Percentiles rank a stretch among this genome's conserved stretches.
These are phyloP conservation scores for Phytophthora hibernalis DNA, from an alignment of 352 stramenopile genomes.

Conservation along the genomic window DNA sequence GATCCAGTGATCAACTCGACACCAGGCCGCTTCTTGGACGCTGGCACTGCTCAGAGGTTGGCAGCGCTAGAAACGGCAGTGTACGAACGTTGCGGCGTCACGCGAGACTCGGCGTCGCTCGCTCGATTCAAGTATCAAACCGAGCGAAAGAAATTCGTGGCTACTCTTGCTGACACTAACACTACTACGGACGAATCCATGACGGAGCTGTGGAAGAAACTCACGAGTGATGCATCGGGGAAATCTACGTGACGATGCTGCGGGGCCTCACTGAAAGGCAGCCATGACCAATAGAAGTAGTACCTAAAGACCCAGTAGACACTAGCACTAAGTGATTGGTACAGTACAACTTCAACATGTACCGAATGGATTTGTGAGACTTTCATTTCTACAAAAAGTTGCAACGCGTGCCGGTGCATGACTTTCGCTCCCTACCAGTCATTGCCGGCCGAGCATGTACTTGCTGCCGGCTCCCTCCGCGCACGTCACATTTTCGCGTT, in stretches of 20 bases:
- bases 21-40: conserved; percentile 19
- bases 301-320: background rate
- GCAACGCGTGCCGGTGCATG: conserved; percentile 13
- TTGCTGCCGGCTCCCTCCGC: conserved; percentile 19
- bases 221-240: conserved; percentile 31
- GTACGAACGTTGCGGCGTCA: conserved; percentile 40
- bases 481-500: conserved; percentile 41
- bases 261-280: conserved; percentile 7
- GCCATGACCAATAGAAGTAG: conserved; percentile 8
- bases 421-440: conserved; percentile 12
- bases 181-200: conserved; percentile 9
- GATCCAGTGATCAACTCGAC: background rate
- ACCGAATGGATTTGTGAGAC: background rate
- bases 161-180: conserved; percentile 5
- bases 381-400: background rate
- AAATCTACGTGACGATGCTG: conserved; percentile 34
- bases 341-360: conserved; percentile 33
- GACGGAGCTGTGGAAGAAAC: conserved; percentile 32
- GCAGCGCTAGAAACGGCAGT: conserved; percentile 30
- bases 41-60: conserved; percentile 28
- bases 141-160: conserved; percentile 36
- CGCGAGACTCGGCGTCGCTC: conserved; percentile 27
- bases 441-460: conserved; percentile 16
- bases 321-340: background rate
- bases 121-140: conserved; percentile 40